Evolutionary conservation across 208 protist species (phyloP).

Genomic region (Leishmania martiniquensis): DNA sequence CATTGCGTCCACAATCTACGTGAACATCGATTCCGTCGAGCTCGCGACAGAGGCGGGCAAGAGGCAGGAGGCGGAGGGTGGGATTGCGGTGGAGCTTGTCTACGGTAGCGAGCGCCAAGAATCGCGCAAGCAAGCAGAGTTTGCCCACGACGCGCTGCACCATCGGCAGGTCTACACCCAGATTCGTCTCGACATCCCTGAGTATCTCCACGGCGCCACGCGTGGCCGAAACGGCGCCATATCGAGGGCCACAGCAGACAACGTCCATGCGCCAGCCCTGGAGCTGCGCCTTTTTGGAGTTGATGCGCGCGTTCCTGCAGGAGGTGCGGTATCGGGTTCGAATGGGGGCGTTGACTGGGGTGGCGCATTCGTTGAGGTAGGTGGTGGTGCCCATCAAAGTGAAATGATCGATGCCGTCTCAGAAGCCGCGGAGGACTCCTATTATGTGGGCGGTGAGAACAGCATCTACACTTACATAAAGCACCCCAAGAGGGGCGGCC

Average conservation of each 20-base stretch:
- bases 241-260: neutral
- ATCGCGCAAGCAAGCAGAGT: conserved; percentile 41
- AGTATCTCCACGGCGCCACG: neutral
- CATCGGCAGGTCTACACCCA: conserved; percentile 29
- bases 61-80: conserved; percentile 40
- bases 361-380: neutral
- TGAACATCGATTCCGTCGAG: conserved; percentile 65
- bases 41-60: conserved; percentile 42
- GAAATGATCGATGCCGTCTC: conserved; percentile 5
- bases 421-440: conserved; percentile 13
- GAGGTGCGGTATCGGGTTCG: neutral
- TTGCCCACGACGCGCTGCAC: conserved; percentile 30
- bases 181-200: conserved; percentile 47
- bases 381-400: neutral
- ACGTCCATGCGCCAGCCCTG: conserved; percentile 27
- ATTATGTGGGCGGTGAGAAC: conserved; percentile 40
- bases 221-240: neutral
- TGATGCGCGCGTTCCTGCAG: neutral
- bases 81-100: conserved; percentile 45
- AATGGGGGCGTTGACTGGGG: neutral
- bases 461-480: conserved; percentile 40
- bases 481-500: conserved; percentile 9
- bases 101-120: conserved; percentile 49
- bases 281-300: conserved; percentile 42
- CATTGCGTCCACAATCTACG: conserved; percentile 68